These are phyloP conservation scores for Tilletia caries DNA, from an alignment of 1,284 basidiomycete genomes.

Conservation along the genomic window DNA sequence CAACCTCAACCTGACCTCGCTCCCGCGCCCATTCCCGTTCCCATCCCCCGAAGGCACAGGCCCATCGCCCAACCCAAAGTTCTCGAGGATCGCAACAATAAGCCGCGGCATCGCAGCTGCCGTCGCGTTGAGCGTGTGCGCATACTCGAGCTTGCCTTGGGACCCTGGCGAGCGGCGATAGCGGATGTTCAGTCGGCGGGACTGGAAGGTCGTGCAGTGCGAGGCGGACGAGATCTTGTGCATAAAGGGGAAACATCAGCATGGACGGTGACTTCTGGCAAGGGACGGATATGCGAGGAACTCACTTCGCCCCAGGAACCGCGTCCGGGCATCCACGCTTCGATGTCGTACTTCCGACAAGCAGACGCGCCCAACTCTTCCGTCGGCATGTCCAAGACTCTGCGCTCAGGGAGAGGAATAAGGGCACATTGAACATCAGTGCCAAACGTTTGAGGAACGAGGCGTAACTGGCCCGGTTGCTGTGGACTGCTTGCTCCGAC, in stretches of 20 bases:
- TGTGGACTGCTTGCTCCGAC: too few species aligned
- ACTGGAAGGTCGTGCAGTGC: slow-evolving; percentile 49
- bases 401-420: slow-evolving; percentile 52
- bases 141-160: slow-evolving; percentile 18
- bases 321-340: slow-evolving; percentile 98
- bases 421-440: slow-evolving; percentile 26
- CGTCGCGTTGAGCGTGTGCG: slow-evolving; percentile 50
- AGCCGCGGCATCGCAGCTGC: slow-evolving; percentile 48
- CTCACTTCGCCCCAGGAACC: slow-evolving; percentile 97
- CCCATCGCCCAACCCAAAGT: slow-evolving; percentile 36
- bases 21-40: too few species aligned
- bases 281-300: too few species aligned
- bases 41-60: slow-evolving; percentile 20
- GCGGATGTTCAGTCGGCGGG: slow-evolving; percentile 36
- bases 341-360: slow-evolving; percentile 93
- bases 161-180: slow-evolving; percentile 13
- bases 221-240: slow-evolving; percentile 18
- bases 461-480: too few species aligned
- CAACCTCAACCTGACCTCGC: slow-evolving; percentile 27
- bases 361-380: slow-evolving; percentile 94
- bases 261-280: too few species aligned
- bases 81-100: slow-evolving; percentile 48
- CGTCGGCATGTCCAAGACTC: slow-evolving; percentile 93
- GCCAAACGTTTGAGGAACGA: not conserved
- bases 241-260: too few species aligned